A percentile compares a stretch with the other conserved stretches of the same genome.
Conservation (phyloP, 257 asterid species). For the Solanum stenotomum region DNA sequence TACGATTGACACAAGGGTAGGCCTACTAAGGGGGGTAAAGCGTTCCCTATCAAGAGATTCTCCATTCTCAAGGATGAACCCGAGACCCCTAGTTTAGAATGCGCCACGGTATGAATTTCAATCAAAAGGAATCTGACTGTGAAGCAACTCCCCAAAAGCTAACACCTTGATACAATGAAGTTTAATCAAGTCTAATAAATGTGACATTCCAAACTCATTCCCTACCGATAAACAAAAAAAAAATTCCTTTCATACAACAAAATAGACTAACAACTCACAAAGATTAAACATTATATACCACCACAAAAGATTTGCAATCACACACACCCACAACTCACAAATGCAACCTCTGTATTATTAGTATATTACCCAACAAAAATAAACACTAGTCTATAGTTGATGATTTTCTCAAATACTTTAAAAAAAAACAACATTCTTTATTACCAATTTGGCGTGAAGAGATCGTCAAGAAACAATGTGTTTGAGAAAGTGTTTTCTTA, state of each 20-base stretch:
- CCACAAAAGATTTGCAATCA: conserved; percentile 66
- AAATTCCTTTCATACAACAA: background rate
- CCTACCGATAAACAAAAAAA: background rate
- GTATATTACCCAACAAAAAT: background rate
- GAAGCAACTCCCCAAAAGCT: background rate
- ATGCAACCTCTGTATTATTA: conserved; percentile 9
- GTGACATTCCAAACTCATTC: background rate
- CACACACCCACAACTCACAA: conserved; percentile 77
- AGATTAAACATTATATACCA: background rate
- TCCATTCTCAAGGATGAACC: no score
- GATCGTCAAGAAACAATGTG: no score
- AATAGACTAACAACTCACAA: background rate
- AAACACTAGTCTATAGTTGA: conserved; percentile 23
- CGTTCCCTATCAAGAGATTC: no score
- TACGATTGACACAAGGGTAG: no score
- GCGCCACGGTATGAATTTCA: background rate
- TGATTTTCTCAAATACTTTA: no score
- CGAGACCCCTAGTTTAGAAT: no score
- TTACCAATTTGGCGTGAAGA: no score
- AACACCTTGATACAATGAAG: background rate
- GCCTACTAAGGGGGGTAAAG: no score
- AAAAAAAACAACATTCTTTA: no score
- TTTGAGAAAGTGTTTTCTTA: no score
- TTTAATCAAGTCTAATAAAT: background rate
- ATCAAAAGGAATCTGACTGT: background rate